phyloP scores from a whole-genome alignment of 2,329 filamentous ascomycete species.

The Podosphaera xanthii region DNA sequence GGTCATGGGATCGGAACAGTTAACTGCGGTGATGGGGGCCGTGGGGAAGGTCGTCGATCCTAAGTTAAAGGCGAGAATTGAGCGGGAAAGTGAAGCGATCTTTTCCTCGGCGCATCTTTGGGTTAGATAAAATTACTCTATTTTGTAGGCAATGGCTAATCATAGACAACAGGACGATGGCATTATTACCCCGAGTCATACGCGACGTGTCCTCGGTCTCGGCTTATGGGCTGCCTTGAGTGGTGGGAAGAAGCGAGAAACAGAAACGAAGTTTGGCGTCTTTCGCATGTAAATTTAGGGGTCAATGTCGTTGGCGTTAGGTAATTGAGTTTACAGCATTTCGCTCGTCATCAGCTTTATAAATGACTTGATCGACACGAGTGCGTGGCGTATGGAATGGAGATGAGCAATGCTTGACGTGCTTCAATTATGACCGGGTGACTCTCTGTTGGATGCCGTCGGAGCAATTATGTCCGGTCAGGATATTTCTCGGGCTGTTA shows the following conservation, averaged over 20 bases:
- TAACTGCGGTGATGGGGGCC: constrained; percentile 81
- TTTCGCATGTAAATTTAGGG: constrained; percentile 46
- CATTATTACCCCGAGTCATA: constrained; percentile 57
- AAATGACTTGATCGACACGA: no score
- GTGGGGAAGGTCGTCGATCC: constrained; percentile 70
- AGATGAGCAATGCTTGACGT: no score
- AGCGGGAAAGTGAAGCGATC: constrained; percentile 68
- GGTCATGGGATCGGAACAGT: constrained; percentile 88
- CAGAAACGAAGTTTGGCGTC: constrained; percentile 50
- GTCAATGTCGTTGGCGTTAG: no score
- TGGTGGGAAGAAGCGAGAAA: constrained; percentile 38
- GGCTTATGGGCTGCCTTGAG: constrained; percentile 45
- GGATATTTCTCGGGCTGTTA: no score
- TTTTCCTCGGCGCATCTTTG: constrained; percentile 79
- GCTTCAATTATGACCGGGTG: no score
- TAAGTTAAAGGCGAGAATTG: constrained; percentile 61
- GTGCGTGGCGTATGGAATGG: no score
- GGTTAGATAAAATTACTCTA: constrained; percentile 21
- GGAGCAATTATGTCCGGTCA: no score
- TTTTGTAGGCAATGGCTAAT: no score
- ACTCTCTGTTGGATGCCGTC: no score
- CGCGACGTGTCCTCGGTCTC: constrained; percentile 46
- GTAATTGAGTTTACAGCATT: no score
- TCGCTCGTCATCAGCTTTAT: no score
- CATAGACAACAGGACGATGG: constrained; percentile 39